A percentile compares a stretch with the other conserved stretches of the same genome.
These are phyloP conservation scores for Botrytis deweyae DNA, from an alignment of 2,329 filamentous ascomycete species.

Conservation along the genomic window DNA sequence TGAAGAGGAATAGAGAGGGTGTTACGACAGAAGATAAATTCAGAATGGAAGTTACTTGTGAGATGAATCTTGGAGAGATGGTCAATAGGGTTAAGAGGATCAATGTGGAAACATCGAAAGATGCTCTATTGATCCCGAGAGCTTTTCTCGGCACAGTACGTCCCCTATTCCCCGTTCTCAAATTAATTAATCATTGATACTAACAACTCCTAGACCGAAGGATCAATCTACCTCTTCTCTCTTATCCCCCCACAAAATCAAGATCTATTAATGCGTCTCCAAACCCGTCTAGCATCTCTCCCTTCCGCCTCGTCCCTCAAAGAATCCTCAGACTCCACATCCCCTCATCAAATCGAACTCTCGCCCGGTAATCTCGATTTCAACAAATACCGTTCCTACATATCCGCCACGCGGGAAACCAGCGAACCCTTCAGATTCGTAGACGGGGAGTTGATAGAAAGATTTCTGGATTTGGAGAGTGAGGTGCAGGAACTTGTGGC, in stretches of 20 bases:
- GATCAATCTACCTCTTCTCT: conserved; percentile 86
- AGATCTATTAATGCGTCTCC: conserved; percentile 80
- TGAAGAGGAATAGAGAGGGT: conserved; percentile 71
- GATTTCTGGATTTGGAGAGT: conserved; percentile 72
- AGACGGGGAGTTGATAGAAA: conserved; percentile 87
- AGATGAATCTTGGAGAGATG: conserved; percentile 87
- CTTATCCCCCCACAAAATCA: conserved; percentile 70
- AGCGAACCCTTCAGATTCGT: conserved; percentile 84
- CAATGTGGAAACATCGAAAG: conserved; percentile 61
- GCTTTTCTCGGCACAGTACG: conserved; percentile 88
- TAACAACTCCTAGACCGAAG: conserved; percentile 66
- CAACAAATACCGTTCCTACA: conserved; percentile 77
- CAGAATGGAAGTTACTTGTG: conserved; percentile 70
- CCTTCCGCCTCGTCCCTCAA: not conserved
- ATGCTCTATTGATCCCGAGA: conserved; percentile 70
- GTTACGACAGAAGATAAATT: conserved; percentile 72
- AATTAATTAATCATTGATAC: not conserved
- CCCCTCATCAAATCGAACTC: conserved; percentile 48
- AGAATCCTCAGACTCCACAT: not conserved
- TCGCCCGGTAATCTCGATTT: conserved; percentile 75
- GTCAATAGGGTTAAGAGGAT: conserved; percentile 84
- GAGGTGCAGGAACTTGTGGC: conserved; percentile 54
- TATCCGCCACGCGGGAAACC: conserved; percentile 66
- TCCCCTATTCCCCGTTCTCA: conserved; percentile 21
- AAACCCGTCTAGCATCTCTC: conserved; percentile 62